Conservation (phyloP, 768 basidiomycete genomes). For the Hypholoma sublateritium region DNA sequence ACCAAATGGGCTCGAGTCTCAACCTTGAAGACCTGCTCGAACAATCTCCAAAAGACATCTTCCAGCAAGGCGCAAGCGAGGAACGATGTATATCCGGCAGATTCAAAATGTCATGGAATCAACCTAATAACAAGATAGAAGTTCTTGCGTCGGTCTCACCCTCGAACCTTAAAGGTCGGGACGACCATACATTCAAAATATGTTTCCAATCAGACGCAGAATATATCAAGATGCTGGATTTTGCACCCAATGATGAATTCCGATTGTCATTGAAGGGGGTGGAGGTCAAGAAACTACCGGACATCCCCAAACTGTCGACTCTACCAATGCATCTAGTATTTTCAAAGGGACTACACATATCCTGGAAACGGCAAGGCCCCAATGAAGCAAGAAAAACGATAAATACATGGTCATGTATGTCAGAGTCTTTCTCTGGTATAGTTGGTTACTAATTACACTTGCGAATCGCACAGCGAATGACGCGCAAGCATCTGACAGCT, state of each 20-base stretch:
- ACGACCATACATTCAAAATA: slow-evolving; percentile 12
- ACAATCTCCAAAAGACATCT: slow-evolving; percentile 16
- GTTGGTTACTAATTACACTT: neutral
- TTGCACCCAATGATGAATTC: slow-evolving; percentile 42
- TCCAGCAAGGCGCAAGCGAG: slow-evolving; percentile 16
- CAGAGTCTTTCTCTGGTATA: slow-evolving; percentile 1
- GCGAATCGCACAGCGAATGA: neutral
- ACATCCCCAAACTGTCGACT: slow-evolving; percentile 25
- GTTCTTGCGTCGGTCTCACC: slow-evolving; percentile 8
- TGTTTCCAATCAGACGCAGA: slow-evolving; percentile 22
- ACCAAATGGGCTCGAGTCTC: neutral
- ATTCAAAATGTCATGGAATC: slow-evolving; percentile 17
- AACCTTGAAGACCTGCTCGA: slow-evolving; percentile 4
- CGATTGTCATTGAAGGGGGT: slow-evolving; percentile 49
- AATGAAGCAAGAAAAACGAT: slow-evolving; percentile 16
- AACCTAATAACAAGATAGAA: slow-evolving; percentile 6
- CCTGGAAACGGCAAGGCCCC: slow-evolving; percentile 16
- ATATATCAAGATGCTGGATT: slow-evolving; percentile 34
- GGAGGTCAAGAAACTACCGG: slow-evolving; percentile 25
- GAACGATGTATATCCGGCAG: slow-evolving; percentile 17
- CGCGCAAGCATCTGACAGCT: slow-evolving; percentile 1
- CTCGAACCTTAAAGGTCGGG: neutral
- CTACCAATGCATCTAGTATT: slow-evolving; percentile 44
- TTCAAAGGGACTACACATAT: slow-evolving; percentile 31
- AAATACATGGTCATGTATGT: slow-evolving; percentile 28